These are phyloP conservation scores for Boletus rufocinnamomeus DNA, from an alignment of 768 basidiomycete genomes.

Conservation along the genomic window DNA sequence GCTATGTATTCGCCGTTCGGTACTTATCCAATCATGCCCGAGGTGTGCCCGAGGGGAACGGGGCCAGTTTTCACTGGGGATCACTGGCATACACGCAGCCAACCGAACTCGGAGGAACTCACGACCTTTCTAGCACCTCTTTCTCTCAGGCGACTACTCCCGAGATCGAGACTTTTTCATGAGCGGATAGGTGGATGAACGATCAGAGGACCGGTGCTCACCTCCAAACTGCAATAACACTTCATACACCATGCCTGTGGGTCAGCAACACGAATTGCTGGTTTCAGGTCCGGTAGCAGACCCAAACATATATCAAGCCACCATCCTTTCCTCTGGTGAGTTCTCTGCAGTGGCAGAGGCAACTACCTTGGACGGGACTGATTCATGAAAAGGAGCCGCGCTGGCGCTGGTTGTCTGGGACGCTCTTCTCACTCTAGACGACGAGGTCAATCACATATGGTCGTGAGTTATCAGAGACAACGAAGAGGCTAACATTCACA, in stretches of 20 bases:
- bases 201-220: not conserved
- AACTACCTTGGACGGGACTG: not conserved
- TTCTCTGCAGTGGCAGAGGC: not conserved
- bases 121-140: not conserved
- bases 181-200: not conserved
- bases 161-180: not conserved
- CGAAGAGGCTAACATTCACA: not conserved
- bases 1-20: no score
- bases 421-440: slow-evolving; percentile 16
- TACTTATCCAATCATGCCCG: no score
- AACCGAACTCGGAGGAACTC: no score
- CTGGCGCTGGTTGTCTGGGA: slow-evolving; percentile 19
- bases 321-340: slow-evolving; percentile 16
- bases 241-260: slow-evolving; percentile 2
- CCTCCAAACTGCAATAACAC: not conserved
- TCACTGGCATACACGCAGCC: not conserved
- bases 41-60: no score
- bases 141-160: not conserved
- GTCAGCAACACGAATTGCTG: slow-evolving; percentile 1
- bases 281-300: not conserved
- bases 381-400: slow-evolving; percentile 10
- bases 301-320: slow-evolving; percentile 3
- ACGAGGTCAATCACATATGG: slow-evolving; percentile 25
- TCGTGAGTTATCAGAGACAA: slow-evolving; percentile 19
- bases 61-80: no score